Percentiles rank a stretch among this genome's conserved stretches.
Evolutionary conservation across 2,329 filamentous ascomycete species (phyloP).

Genomic region (Diplodia sapinea): DNA sequence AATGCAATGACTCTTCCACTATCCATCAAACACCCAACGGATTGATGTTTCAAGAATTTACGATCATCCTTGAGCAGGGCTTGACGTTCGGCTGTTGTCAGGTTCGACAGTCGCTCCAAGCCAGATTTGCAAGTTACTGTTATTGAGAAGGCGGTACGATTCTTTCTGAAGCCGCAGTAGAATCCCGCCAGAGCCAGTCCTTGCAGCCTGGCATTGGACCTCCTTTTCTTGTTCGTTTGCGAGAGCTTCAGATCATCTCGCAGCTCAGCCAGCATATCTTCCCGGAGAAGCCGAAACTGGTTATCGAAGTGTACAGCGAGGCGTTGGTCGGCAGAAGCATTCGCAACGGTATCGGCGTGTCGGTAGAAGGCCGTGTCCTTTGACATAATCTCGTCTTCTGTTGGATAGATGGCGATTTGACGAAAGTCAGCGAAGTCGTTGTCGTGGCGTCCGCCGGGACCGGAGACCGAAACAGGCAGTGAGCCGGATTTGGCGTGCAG

Average conservation of each 20-base stretch:
- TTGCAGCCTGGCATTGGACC: slow-evolving; percentile 50
- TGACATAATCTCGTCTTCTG: slow-evolving; percentile 66
- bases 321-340: slow-evolving; percentile 42
- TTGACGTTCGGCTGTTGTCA: slow-evolving; percentile 47
- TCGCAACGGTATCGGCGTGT: slow-evolving; percentile 57
- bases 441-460: slow-evolving; percentile 72
- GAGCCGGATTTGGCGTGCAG: slow-evolving; percentile 47
- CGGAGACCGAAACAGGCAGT: background rate
- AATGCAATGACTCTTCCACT: slow-evolving; percentile 62
- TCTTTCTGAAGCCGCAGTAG: slow-evolving; percentile 42
- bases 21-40: slow-evolving; percentile 66
- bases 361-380: slow-evolving; percentile 62
- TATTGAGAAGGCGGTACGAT: slow-evolving; percentile 40
- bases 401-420: slow-evolving; percentile 68
- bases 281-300: slow-evolving; percentile 72
- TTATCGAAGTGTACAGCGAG: slow-evolving; percentile 66
- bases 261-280: slow-evolving; percentile 73
- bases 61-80: slow-evolving; percentile 54
- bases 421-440: slow-evolving; percentile 71
- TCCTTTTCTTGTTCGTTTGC: slow-evolving; percentile 50
- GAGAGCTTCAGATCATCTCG: slow-evolving; percentile 64
- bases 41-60: slow-evolving; percentile 63
- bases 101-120: slow-evolving; percentile 51
- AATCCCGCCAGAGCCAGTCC: slow-evolving; percentile 50
- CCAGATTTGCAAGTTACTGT: slow-evolving; percentile 52